Evolutionary conservation across 1,284 basidiomycete genomes (phyloP).

Genomic region (Sparassis latifolia): DNA sequence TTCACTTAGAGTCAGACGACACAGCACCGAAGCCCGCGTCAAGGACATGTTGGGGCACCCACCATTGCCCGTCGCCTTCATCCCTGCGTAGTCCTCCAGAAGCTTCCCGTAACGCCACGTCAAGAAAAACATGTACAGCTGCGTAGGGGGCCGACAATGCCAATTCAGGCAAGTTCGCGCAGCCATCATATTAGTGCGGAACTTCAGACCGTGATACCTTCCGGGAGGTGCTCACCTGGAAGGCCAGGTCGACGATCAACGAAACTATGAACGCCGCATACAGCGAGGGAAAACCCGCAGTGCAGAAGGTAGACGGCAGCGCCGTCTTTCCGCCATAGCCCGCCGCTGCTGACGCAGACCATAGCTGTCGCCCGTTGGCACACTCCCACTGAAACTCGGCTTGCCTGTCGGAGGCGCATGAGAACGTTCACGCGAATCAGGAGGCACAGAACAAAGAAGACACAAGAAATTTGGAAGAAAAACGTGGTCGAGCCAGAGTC

Average conservation of each 20-base stretch:
- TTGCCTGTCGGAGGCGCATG: constrained; percentile 36
- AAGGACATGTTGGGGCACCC: constrained; percentile 12
- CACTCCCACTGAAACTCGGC: constrained; percentile 75
- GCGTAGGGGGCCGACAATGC: constrained; percentile 12
- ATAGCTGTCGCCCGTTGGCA: constrained; percentile 65
- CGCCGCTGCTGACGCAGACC: constrained; percentile 44
- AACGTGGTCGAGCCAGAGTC: constrained; percentile 2
- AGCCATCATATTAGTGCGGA: no score
- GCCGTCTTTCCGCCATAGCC: constrained; percentile 35
- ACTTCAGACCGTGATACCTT: neutral
- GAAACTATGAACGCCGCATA: constrained; percentile 64
- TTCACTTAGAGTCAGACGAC: constrained; percentile 11
- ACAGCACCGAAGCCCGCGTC: constrained; percentile 1
- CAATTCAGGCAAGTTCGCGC: constrained; percentile 3
- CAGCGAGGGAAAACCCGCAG: constrained; percentile 55
- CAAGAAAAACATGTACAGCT: constrained; percentile 72
- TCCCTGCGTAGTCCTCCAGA: constrained; percentile 55
- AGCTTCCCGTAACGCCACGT: constrained; percentile 66
- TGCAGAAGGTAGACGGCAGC: constrained; percentile 59
- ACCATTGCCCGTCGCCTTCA: constrained; percentile 66
- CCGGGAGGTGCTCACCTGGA: constrained; percentile 45
- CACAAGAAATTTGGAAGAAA: constrained; percentile 4
- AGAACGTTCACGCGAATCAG: constrained; percentile 8
- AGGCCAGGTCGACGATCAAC: constrained; percentile 60
- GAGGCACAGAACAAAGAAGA: neutral